Conservation (phyloP, 2,329 filamentous ascomycete species). For the Colletotrichum orbiculare region DNA sequence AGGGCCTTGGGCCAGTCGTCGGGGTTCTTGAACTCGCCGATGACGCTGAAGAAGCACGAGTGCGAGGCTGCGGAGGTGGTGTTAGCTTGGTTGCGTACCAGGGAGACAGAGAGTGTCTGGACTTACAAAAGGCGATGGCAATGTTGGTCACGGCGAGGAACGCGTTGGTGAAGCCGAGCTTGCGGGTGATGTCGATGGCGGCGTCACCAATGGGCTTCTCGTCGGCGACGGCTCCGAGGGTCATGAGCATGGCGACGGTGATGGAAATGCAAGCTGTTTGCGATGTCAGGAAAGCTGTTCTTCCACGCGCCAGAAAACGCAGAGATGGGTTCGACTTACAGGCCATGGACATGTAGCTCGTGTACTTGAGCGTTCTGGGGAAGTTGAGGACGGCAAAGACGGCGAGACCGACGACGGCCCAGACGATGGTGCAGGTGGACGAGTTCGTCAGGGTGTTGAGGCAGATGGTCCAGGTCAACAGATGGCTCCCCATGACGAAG, state of each 20-base stretch:
- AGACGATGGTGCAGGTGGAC: conserved; percentile 72
- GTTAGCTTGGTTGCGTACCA: neutral
- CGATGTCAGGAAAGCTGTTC: neutral
- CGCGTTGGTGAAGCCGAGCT: conserved; percentile 61
- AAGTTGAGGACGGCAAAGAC: conserved; percentile 69
- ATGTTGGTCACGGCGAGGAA: conserved; percentile 73
- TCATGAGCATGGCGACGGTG: conserved; percentile 69
- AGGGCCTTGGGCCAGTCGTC: conserved; percentile 65
- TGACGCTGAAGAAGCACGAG: conserved; percentile 76
- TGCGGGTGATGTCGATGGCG: conserved; percentile 45
- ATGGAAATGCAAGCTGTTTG: conserved; percentile 67
- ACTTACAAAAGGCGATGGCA: conserved; percentile 69
- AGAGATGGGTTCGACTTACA: conserved; percentile 46
- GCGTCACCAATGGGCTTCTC: conserved; percentile 50
- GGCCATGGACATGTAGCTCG: conserved; percentile 70
- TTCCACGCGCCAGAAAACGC: neutral
- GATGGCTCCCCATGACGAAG: conserved; percentile 76
- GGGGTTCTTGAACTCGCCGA: conserved; percentile 72
- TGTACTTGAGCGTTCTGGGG: conserved; percentile 71
- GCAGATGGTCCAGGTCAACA: conserved; percentile 75
- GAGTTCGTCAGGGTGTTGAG: conserved; percentile 72
- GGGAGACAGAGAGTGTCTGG: neutral
- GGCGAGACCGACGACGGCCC: conserved; percentile 67
- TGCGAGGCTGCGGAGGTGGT: conserved; percentile 55
- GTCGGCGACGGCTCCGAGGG: conserved; percentile 71